phyloP scores from a whole-genome alignment of 2,329 filamentous ascomycete genomes.

The Phialocephala subalpina region DNA sequence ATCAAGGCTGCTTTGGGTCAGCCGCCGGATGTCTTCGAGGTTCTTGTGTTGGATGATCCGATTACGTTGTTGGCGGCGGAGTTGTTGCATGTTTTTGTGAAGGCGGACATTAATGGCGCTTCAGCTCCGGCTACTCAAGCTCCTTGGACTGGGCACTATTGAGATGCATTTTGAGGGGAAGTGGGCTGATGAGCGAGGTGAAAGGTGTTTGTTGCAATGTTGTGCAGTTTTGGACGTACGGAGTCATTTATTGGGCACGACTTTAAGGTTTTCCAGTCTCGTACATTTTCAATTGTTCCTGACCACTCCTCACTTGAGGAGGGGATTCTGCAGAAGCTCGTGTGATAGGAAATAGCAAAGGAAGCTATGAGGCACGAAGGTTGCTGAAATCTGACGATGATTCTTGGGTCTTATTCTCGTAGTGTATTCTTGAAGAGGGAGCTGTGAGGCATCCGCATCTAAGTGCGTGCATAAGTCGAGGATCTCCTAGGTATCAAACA shows the following conservation, averaged over 20 bases:
- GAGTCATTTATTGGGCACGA: too few relatives aligned
- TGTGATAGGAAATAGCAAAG: too few relatives aligned
- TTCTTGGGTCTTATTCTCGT: too few relatives aligned
- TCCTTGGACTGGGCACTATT: conserved; percentile 36
- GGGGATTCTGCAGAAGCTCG: too few relatives aligned
- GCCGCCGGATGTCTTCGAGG: conserved; percentile 12
- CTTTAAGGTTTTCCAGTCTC: too few relatives aligned
- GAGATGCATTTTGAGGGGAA: neutral
- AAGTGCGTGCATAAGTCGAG: neutral
- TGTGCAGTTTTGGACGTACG: neutral
- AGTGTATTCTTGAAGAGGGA: too few relatives aligned
- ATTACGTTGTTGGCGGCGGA: conserved; percentile 30
- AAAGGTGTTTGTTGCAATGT: neutral
- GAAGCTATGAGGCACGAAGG: too few relatives aligned
- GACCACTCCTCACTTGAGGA: too few relatives aligned
- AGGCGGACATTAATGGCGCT: conserved; percentile 35
- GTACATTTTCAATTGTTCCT: too few relatives aligned
- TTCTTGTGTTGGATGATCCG: conserved; percentile 26
- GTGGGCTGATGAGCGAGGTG: neutral
- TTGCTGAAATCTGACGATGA: too few relatives aligned
- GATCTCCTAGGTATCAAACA: conserved; percentile 38
- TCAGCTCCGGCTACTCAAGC: conserved; percentile 29
- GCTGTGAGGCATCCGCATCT: too few relatives aligned
- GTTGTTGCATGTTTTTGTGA: conserved; percentile 36
- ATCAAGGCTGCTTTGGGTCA: conserved; percentile 30